These are phyloP conservation scores for Penicillium frequentans DNA, from an alignment of 2,329 filamentous ascomycete genomes.

Conservation along the genomic window DNA sequence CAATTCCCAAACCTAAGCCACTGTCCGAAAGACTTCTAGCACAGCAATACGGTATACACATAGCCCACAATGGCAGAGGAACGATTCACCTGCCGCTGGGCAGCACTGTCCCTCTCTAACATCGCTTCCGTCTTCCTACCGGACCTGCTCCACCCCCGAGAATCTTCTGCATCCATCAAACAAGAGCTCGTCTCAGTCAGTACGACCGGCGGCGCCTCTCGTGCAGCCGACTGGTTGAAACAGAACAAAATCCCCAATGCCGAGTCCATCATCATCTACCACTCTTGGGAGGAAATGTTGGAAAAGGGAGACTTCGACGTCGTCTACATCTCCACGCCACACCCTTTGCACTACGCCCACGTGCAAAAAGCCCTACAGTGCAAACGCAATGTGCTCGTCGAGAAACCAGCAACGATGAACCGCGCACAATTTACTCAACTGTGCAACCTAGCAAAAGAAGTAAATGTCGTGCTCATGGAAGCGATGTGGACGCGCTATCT, in stretches of 20 bases:
- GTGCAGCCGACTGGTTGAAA: conserved; percentile 21
- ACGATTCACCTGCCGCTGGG: not conserved
- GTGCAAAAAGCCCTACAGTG: conserved; percentile 19
- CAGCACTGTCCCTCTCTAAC: not conserved
- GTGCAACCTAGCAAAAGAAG: conserved; percentile 7
- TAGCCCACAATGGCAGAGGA: not conserved
- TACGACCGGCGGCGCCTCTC: conserved; percentile 21
- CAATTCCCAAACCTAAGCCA: not conserved
- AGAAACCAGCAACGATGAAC: conserved; percentile 32
- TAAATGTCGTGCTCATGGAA: conserved; percentile 29
- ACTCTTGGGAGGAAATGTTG: conserved; percentile 27
- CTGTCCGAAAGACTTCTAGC: not conserved
- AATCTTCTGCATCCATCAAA: conserved; percentile 10
- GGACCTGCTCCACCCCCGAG: conserved; percentile 21
- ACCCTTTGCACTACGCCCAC: conserved; percentile 28
- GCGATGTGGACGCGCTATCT: conserved; percentile 32
- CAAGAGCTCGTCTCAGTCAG: conserved; percentile 26
- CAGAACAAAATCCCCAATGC: conserved; percentile 21
- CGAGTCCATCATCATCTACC: conserved; percentile 19
- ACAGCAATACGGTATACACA: not conserved
- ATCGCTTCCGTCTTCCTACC: conserved; percentile 21
- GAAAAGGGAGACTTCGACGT: conserved; percentile 28
- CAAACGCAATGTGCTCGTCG: conserved; percentile 27
- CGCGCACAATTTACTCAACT: conserved; percentile 17
- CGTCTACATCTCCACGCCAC: conserved; percentile 32